phyloP scores from a whole-genome alignment of 2,329 filamentous ascomycete genomes.

The Chrysosporium queenslandicum region DNA sequence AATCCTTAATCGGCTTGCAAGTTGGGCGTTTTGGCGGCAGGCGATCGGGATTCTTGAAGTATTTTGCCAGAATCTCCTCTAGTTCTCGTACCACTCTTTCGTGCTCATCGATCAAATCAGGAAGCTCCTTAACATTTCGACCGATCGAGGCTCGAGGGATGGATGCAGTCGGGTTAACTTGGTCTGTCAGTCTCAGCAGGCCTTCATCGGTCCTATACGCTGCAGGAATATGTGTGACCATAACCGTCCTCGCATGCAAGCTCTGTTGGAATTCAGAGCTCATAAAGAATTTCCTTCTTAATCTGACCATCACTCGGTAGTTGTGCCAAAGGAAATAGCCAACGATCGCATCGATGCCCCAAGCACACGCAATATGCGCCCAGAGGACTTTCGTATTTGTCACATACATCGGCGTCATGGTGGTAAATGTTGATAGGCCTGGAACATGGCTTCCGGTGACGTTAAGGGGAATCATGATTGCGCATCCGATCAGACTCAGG shows the following conservation, averaged over 20 bases:
- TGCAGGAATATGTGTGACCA: slow-evolving; percentile 65
- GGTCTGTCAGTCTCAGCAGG: slow-evolving; percentile 70
- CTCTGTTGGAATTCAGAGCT: slow-evolving; percentile 80
- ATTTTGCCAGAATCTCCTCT: slow-evolving; percentile 75
- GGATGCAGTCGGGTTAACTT: slow-evolving; percentile 65
- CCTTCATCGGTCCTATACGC: slow-evolving; percentile 74
- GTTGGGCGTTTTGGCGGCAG: slow-evolving; percentile 66
- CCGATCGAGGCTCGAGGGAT: slow-evolving; percentile 74
- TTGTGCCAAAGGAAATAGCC: slow-evolving; percentile 82
- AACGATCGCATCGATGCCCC: slow-evolving; percentile 63
- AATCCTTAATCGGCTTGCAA: slow-evolving; percentile 71
- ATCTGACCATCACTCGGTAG: slow-evolving; percentile 59
- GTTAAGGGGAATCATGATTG: slow-evolving; percentile 74
- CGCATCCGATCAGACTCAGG: slow-evolving; percentile 61
- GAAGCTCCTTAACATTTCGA: slow-evolving; percentile 83
- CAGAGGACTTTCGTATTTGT: slow-evolving; percentile 42
- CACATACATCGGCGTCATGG: slow-evolving; percentile 46
- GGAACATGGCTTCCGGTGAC: slow-evolving; percentile 42
- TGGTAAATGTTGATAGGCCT: slow-evolving; percentile 27
- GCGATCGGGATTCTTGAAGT: slow-evolving; percentile 75
- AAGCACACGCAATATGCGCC: slow-evolving; percentile 51
- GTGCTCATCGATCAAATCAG: slow-evolving; percentile 74
- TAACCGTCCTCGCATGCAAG: slow-evolving; percentile 60
- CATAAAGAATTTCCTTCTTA: slow-evolving; percentile 73
- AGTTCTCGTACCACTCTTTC: slow-evolving; percentile 69